phyloP scores from a whole-genome alignment of 805 yeast species.

The Nadsonia fulvescens region DNA sequence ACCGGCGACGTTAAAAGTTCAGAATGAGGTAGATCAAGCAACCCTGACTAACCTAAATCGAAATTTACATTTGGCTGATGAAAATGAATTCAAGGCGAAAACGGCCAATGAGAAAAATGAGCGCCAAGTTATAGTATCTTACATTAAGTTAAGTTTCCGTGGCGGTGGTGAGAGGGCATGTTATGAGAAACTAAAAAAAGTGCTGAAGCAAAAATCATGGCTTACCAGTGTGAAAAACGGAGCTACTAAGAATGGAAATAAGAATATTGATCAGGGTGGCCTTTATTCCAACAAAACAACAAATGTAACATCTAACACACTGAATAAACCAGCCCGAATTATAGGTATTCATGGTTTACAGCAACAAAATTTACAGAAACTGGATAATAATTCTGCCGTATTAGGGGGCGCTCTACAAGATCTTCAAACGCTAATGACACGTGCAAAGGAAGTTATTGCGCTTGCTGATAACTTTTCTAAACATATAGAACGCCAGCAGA shows the following conservation, averaged over 20 bases:
- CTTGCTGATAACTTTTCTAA: conserved; percentile 26
- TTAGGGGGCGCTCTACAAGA: conserved; percentile 58
- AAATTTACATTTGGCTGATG: too few species aligned
- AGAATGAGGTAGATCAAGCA: too few species aligned
- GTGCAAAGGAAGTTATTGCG: conserved; percentile 53
- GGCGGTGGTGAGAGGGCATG: conserved; percentile 45
- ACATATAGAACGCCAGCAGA: conserved; percentile 12
- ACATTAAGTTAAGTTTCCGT: conserved; percentile 64
- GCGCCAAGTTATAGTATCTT: too few species aligned
- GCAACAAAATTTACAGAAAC: conserved; percentile 31
- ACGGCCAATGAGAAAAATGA: too few species aligned
- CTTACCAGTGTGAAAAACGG: too few species aligned
- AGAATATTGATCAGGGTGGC: too few species aligned
- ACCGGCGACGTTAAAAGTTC: too few species aligned
- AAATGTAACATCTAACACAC: conserved; percentile 5
- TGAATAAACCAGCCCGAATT: not conserved
- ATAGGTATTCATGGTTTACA: conserved; percentile 62
- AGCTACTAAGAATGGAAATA: too few species aligned
- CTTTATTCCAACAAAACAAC: conserved; percentile 2
- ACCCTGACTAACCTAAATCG: too few species aligned
- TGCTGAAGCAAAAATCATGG: conserved; percentile 37
- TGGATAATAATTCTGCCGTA: conserved; percentile 40
- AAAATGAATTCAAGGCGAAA: too few species aligned
- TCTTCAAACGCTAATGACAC: conserved; percentile 55
- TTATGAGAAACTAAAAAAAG: conserved; percentile 26